Evolutionary conservation across 176 grass and related monocot genomes (phyloP).

Genomic region (Oryza coarctata): DNA sequence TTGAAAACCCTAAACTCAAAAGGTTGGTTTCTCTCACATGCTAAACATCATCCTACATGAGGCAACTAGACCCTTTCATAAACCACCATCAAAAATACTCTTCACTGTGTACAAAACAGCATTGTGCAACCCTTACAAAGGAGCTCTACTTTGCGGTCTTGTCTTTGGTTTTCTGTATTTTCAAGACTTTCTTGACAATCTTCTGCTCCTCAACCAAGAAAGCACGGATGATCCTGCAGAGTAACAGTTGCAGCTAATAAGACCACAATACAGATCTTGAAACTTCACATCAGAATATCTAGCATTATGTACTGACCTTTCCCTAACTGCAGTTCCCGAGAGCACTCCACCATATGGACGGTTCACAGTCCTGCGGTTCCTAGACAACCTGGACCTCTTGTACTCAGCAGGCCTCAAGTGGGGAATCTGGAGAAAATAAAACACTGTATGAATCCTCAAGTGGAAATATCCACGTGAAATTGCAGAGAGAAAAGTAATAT

Average conservation of each 20-base stretch:
- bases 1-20: constrained; percentile 37
- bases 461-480: background rate
- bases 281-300: background rate
- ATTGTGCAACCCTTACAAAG: constrained; percentile 9
- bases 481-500: background rate
- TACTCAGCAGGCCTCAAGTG: constrained; percentile 68
- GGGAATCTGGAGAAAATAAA: constrained; percentile 40
- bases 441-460: background rate
- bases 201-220: constrained; percentile 91
- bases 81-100: constrained; percentile 51
- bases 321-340: constrained; percentile 59
- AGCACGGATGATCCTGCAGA: constrained; percentile 70
- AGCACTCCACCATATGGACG: constrained; percentile 67
- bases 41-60: constrained; percentile 45
- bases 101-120: constrained; percentile 43
- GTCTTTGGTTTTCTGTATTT: constrained; percentile 85
- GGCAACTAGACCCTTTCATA: constrained; percentile 36
- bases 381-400: constrained; percentile 64
- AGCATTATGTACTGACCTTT: constrained; percentile 39
- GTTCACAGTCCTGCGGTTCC: constrained; percentile 65
- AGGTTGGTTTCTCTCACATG: constrained; percentile 51
- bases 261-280: background rate
- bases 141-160: constrained; percentile 59
- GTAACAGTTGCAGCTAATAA: background rate
- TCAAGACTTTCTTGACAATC: constrained; percentile 94